Percentiles rank a stretch among this genome's conserved stretches.
Evolutionary conservation across 169 alveolate genomes (phyloP).

Genomic region (Cryptosporidium parvum): DNA sequence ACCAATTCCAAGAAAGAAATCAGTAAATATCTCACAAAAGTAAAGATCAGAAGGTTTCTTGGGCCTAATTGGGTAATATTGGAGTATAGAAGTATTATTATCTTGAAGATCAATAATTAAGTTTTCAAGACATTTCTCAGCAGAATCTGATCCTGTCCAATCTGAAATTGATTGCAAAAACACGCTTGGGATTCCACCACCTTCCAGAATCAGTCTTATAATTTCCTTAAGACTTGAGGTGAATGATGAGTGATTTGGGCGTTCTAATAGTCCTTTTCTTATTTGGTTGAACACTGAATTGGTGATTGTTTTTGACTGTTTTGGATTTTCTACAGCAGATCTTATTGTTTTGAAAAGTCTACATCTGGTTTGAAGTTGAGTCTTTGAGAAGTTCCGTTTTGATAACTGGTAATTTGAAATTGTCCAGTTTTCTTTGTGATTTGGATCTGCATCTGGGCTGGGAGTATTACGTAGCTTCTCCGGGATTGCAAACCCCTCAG

Average conservation of each 20-base stretch:
- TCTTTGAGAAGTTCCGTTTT: slow-evolving; percentile 28
- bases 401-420: background rate
- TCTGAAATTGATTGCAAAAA: slow-evolving; percentile 6
- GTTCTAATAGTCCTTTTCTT: slow-evolving; percentile 7
- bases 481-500: slow-evolving; percentile 67
- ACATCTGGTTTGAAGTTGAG: slow-evolving; percentile 63
- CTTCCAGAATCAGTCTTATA: slow-evolving; percentile 40
- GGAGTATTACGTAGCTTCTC: slow-evolving; percentile 28
- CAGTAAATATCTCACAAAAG: slow-evolving; percentile 19
- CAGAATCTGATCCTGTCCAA: background rate
- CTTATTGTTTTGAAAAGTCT: slow-evolving; percentile 33
- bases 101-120: slow-evolving; percentile 46
- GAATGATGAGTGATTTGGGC: slow-evolving; percentile 22
- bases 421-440: slow-evolving; percentile 37
- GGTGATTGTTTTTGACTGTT: slow-evolving; percentile 14
- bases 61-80: slow-evolving; percentile 60
- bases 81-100: slow-evolving; percentile 21
- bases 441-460: background rate
- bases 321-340: slow-evolving; percentile 54
- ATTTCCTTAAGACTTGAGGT: slow-evolving; percentile 50
- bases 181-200: slow-evolving; percentile 68
- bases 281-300: slow-evolving; percentile 41
- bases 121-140: slow-evolving; percentile 20
- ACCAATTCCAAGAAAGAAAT: slow-evolving; percentile 41
- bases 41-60: slow-evolving; percentile 18